Evolutionary conservation across 2,329 filamentous ascomycete species (phyloP), one percentile per base, ranked within the genome.

Genomic region (Aspergillus glaucus): DNA sequence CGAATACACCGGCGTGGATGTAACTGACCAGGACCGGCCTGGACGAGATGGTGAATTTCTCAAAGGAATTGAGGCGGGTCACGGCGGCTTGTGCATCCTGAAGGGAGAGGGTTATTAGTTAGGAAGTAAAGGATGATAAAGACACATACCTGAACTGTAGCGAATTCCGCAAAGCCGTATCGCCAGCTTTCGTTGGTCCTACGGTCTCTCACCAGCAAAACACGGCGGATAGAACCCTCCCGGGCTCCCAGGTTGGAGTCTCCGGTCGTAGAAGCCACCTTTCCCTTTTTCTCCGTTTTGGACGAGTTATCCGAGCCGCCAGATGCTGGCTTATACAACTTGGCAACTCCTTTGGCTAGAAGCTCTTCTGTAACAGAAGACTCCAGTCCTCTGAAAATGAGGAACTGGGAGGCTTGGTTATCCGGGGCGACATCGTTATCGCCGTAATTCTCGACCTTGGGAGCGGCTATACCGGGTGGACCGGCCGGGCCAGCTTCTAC

Each of bases 121-220:
- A 21, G 24, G n/a, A 2, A 5, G 36, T 21, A 2, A 15, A 9
- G 17, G 3, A 19, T 36, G 22, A 15, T 22, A 2, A 45, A 43
- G 30, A 6, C 21, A 46, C 51, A 42, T 67, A 74, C 75, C 57
- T 86, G 82, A 15, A 88, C 74, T 0, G 81, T 86, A 58, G 81
- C 84, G 63, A 91, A 94, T 65, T 94, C 88, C 1, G 84, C 88
- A 67, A 94, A 94, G 0, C 88, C 88, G 59, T 88, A 94, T 56
- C 84, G 81, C 77, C 87, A 87, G 45, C 85, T 88, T 51, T 87
- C 84, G 47, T 88, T 79, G 3, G 78, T 85, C 51, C 75, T 77
- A 41, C 83, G 78, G 62, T 92, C 86, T 48, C 88, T 81, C 59
- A 93, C 84, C 22, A 94, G 71, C 52, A 93, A 80, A 1, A 93